phyloP scores from a whole-genome alignment of 2,329 filamentous ascomycete genomes.

The Sporothrix euskadiensis region DNA sequence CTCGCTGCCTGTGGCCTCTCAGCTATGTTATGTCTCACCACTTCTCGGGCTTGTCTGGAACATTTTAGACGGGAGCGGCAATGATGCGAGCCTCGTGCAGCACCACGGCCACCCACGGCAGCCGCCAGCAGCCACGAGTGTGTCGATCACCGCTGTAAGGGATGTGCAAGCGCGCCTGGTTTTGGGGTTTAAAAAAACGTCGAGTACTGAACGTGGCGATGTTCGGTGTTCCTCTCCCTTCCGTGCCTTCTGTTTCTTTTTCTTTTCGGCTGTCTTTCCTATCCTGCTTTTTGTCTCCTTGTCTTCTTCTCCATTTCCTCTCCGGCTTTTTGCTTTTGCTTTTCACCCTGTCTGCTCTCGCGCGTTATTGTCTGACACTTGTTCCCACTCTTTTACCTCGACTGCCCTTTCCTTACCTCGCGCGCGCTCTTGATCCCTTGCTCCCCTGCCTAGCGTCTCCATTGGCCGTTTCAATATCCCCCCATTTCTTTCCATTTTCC shows the following conservation, averaged over 20 bases:
- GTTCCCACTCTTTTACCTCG: not conserved
- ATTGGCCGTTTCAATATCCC: conserved; percentile 18
- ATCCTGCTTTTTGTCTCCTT: not conserved
- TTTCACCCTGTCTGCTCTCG: not conserved
- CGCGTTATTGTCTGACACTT: conserved; percentile 14
- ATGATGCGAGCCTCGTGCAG: conserved; percentile 19
- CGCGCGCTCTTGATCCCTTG: not conserved
- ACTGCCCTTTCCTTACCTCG: not conserved
- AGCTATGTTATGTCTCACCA: conserved; percentile 10
- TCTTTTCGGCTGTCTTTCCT: not conserved
- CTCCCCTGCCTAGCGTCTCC: conserved; percentile 20
- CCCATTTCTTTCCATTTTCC: not conserved
- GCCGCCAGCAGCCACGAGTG: not conserved
- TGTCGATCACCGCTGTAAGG: conserved; percentile 5
- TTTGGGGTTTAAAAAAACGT: not conserved
- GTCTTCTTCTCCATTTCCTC: not conserved
- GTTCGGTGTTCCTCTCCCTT: not conserved
- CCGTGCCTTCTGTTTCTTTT: not conserved
- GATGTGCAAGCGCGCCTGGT: conserved; percentile 1
- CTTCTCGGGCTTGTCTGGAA: not conserved
- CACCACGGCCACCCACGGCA: not conserved
- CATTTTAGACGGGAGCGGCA: conserved; percentile 1
- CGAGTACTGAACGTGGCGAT: not conserved
- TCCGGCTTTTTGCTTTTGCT: not conserved
- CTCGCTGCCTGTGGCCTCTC: not conserved